Evolutionary conservation across 176 grass and related monocot species (phyloP), one percentile per base, ranked within the genome.

Genomic region (Lolium perenne): DNA sequence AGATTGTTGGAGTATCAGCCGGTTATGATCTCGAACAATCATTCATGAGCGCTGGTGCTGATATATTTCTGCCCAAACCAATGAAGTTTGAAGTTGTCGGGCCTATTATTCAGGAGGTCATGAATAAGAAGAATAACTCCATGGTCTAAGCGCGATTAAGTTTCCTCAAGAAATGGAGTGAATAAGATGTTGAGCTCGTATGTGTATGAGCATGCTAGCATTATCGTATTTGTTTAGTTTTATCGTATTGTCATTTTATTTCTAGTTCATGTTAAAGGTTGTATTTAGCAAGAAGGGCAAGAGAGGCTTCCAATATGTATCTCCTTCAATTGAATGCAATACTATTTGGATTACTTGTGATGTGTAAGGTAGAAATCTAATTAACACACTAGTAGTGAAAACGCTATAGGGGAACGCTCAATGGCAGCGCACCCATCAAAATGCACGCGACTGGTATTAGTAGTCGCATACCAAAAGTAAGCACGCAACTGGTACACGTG

Each of bases 1-100:
- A 64, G 57, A 89, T 89, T 13, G 76, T 85, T 80, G 82, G 82
- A 3, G 12, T 85, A 6, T 89, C 82, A 10, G 58, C 38, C 18
- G 87, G 85, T 48, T 2, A 17, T 4, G 1, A 49, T 35, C 40
- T 22, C 8, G 1, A 8, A 22, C 58, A 84, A 46, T 57, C 46
- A 2, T 66, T 89, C 87, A 80, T 48, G 57, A 25, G 7, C 15
- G 76, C 76, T 20, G 82, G 82, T 35, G 82, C 82, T 47, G 58
- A 89, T 67, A 0, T 65, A 38, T 89, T 80, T 16, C 2, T 89
- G 16, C 47, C 38, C 22, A 85, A 89, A 80, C 76, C 87, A 0
- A 10, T 89, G 47, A 80, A 6, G 38, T 1, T 85, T 58, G 17
- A 32, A 4, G 16, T 45, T 9, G 23, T 89, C 0, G 18, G 47